Conservation (phyloP, 768 basidiomycete species). For the Coprinellus aureogranulatus region DNA sequence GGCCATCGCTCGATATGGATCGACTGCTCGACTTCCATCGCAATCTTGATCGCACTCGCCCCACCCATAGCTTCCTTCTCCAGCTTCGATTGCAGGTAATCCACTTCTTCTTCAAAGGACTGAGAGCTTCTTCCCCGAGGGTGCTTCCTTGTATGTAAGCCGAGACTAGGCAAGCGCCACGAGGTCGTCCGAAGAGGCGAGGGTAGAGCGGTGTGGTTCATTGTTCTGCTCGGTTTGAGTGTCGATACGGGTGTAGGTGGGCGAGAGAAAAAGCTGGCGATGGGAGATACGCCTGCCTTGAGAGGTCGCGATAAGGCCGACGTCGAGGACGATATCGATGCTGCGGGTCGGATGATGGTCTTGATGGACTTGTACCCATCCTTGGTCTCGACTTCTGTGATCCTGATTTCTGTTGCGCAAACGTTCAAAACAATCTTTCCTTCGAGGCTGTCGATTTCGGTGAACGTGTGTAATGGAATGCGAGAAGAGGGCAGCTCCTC, state of each 20-base stretch:
- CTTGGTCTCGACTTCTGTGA: neutral
- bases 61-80: slow-evolving; percentile 4
- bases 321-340: neutral
- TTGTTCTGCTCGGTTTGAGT: neutral
- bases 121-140: neutral
- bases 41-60: neutral
- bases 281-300: neutral
- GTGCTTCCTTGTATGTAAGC: neutral
- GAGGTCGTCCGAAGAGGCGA: neutral
- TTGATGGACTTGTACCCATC: slow-evolving; percentile 2
- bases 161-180: slow-evolving; percentile 3
- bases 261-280: neutral
- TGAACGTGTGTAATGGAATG: neutral
- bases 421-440: neutral
- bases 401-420: neutral
- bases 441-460: neutral
- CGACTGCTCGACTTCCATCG: neutral
- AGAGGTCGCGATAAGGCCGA: neutral
- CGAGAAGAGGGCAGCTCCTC: neutral
- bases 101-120: slow-evolving; percentile 3
- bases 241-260: neutral
- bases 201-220: neutral
- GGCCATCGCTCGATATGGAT: neutral
- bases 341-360: slow-evolving; percentile 3
- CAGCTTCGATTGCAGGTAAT: slow-evolving; percentile 5